Conservation (phyloP, 139 green algal genomes). For the Penium margaritaceum region DNA sequence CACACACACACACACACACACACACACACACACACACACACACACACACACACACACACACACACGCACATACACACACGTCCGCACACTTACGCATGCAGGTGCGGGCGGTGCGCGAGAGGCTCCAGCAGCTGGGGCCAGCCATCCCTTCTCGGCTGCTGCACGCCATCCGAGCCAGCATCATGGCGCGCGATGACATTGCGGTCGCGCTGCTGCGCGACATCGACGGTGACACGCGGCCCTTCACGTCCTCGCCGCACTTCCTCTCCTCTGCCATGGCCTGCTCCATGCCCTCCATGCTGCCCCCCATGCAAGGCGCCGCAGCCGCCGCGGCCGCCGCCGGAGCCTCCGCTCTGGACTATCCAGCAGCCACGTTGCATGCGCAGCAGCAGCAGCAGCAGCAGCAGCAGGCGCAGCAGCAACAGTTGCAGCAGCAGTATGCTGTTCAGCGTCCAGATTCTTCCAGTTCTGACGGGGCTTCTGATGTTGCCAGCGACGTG, state of each 20-base stretch:
- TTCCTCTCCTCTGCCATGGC: slow-evolving; percentile 18
- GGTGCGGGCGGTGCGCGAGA: slow-evolving; percentile 15
- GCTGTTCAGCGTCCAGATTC: too few relatives aligned
- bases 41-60: too few relatives aligned
- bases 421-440: too few relatives aligned
- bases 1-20: too few relatives aligned
- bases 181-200: slow-evolving; percentile 16
- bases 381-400: too few relatives aligned
- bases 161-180: slow-evolving; percentile 2
- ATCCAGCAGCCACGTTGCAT: too few relatives aligned
- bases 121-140: slow-evolving; percentile 25
- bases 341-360: background rate
- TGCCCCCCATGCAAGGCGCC: background rate
- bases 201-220: slow-evolving; percentile 32
- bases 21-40: too few relatives aligned
- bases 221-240: slow-evolving; percentile 25
- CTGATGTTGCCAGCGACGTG: too few relatives aligned
- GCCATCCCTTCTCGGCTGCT: slow-evolving; percentile 24
- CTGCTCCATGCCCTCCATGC: background rate
- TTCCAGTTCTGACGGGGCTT: too few relatives aligned
- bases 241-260: slow-evolving; percentile 8
- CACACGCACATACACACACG: too few relatives aligned
- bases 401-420: too few relatives aligned
- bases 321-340: background rate
- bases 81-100: too few relatives aligned